Evolutionary conservation across 805 yeast genomes (phyloP).

Genomic region (Kluyveromyces starmeri): DNA sequence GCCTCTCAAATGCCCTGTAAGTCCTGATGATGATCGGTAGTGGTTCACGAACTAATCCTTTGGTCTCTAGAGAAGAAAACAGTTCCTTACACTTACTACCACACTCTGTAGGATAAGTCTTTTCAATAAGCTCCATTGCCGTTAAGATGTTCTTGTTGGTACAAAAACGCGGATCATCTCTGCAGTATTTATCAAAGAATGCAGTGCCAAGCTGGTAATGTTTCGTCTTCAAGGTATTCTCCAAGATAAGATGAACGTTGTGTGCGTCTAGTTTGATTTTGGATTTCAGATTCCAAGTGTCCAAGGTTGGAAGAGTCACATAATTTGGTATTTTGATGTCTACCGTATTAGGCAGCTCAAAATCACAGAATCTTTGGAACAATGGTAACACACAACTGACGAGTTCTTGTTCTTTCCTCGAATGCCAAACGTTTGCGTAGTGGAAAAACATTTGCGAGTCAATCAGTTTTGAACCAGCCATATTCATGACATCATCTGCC

Average conservation of each 20-base stretch:
- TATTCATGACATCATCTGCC: slow-evolving; percentile 13
- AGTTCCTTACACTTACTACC: slow-evolving; percentile 12
- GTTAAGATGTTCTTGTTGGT: background rate
- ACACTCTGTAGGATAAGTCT: slow-evolving; percentile 13
- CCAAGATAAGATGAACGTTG: slow-evolving; percentile 17
- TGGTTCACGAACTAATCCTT: slow-evolving; percentile 7
- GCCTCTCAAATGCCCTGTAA: slow-evolving; percentile 21
- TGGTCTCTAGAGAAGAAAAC: slow-evolving; percentile 10
- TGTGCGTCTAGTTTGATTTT: slow-evolving; percentile 12
- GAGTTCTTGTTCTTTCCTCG: slow-evolving; percentile 8
- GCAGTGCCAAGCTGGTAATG: slow-evolving; percentile 15
- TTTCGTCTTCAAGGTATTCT: slow-evolving; percentile 11
- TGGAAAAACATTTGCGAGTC: slow-evolving; percentile 22
- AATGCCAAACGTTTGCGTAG: slow-evolving; percentile 14
- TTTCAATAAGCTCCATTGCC: slow-evolving; percentile 8
- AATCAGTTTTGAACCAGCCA: slow-evolving; percentile 13
- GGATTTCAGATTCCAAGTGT: slow-evolving; percentile 11
- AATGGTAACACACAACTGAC: slow-evolving; percentile 8
- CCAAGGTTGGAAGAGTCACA: slow-evolving; percentile 11
- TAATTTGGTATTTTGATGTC: slow-evolving; percentile 4
- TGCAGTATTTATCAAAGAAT: slow-evolving; percentile 8
- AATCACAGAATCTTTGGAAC: slow-evolving; percentile 14
- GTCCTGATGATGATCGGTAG: slow-evolving; percentile 15
- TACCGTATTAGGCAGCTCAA: background rate
- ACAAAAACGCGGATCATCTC: slow-evolving; percentile 8